Base-by-base conservation (phyloP, 805 yeast genomes). In the Pichia occidentalis region DNA sequence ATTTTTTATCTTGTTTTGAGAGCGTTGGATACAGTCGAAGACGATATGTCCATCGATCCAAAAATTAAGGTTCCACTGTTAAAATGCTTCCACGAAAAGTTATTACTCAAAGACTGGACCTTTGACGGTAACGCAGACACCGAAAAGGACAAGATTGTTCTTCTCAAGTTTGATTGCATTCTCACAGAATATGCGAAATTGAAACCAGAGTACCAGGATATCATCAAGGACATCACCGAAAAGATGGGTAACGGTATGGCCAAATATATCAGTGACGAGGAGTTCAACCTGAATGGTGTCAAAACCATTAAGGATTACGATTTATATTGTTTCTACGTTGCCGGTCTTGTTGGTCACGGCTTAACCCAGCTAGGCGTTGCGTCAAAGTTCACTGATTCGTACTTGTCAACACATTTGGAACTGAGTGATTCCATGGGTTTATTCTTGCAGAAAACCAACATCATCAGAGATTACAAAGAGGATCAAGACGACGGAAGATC, bases 191-290 rank as follows among this genome's bases (percentile, higher is more conserved):
- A 69, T 59, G 87, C 83, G 57, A 65, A 68, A 43, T 70, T 92
- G 53, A 76, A 77, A 53, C 77, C 84, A 5, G 77, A 70, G 41
- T 88, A 86, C 61, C 88, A 83, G 63, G 82, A 72, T 38, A 78
- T 87, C 26, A 76, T 92, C 49, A 73, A 71, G 50, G 85, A 80
- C 45, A 85, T 87, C 50, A 79, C 95, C 32, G 49, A 66, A 40
- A 70, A 80, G 59, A 92, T 92, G 98, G 98, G 97, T 41, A 77
- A 85, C 49, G 98, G 98, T 39, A 92, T 92, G 98, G 97, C 97
- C 23, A 87, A 85, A 54, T 92, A 88, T 61, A 77, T 84, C 37
- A 66, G 72, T 51, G 78, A 81, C 53, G 92, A 82, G 36, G 71
- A 80, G 45, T 85, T 85, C 65, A 86, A 85, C 58, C 57, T 73